phyloP scores from a whole-genome alignment of 345 rosid species.

The Aegle marmelos region DNA sequence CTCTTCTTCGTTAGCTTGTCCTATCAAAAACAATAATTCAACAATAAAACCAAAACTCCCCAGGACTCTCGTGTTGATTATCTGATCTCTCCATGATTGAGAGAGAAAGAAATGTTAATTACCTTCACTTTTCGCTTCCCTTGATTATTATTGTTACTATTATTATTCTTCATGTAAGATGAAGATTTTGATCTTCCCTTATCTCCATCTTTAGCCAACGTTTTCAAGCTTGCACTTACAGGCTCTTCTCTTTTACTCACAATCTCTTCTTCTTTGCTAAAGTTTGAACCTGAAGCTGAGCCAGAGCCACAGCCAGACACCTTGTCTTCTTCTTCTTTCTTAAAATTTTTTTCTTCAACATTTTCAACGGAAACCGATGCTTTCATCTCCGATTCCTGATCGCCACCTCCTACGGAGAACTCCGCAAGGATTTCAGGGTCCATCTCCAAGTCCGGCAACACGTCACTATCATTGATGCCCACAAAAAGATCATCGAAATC shows the following conservation, averaged over 20 bases:
- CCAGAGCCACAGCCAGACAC: slow-evolving; percentile 26
- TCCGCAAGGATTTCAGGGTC: slow-evolving; percentile 67
- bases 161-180: slow-evolving; percentile 28
- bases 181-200: slow-evolving; percentile 48
- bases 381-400: slow-evolving; percentile 52
- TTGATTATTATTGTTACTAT: slow-evolving; percentile 25
- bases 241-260: slow-evolving; percentile 39
- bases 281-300: slow-evolving; percentile 14
- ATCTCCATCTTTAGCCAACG: slow-evolving; percentile 35
- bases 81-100: neutral
- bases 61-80: too few relatives aligned
- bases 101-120: slow-evolving; percentile 3
- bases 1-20: neutral
- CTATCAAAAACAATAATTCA: neutral
- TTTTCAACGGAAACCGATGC: slow-evolving; percentile 31
- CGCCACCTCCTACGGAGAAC: slow-evolving; percentile 44
- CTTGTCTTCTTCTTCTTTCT: slow-evolving; percentile 37
- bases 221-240: slow-evolving; percentile 23
- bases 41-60: neutral
- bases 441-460: slow-evolving; percentile 70
- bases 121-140: slow-evolving; percentile 69
- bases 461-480: slow-evolving; percentile 56
- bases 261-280: slow-evolving; percentile 39
- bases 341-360: slow-evolving; percentile 15
- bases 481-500: slow-evolving; percentile 75